Percentiles rank a stretch among this genome's conserved stretches.
phyloP scores from a whole-genome alignment of 1,284 basidiomycete species.

The Sanghuangporus baumii region DNA sequence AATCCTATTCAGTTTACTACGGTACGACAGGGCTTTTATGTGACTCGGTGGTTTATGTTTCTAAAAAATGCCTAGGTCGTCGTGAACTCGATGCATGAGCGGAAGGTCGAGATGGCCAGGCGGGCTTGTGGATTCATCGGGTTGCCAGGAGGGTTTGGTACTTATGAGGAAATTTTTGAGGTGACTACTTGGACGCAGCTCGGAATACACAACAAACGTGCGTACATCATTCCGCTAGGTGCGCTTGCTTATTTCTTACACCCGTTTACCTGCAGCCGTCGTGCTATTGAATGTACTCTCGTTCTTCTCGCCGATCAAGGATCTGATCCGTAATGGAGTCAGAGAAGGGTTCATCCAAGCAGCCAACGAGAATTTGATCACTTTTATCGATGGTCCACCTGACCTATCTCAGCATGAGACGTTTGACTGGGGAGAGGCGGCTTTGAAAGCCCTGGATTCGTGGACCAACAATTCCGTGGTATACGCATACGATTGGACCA shows the following conservation, averaged over 20 bases:
- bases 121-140: constrained; percentile 76
- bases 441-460: constrained; percentile 55
- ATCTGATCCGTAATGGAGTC: constrained; percentile 63
- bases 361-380: constrained; percentile 52
- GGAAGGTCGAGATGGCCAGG: constrained; percentile 85
- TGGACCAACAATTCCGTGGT: constrained; percentile 40
- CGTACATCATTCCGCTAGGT: constrained; percentile 23
- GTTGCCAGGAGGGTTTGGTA: constrained; percentile 88
- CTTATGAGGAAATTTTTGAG: constrained; percentile 90
- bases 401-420: constrained; percentile 47
- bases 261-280: constrained; percentile 46
- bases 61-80: constrained; percentile 42
- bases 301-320: constrained; percentile 77
- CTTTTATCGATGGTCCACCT: constrained; percentile 69
- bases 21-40: background rate
- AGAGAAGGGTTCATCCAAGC: constrained; percentile 72
- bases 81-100: constrained; percentile 87
- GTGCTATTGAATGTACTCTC: constrained; percentile 77
- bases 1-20: background rate
- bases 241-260: constrained; percentile 5
- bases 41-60: background rate
- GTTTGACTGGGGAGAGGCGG: constrained; percentile 76
- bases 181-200: constrained; percentile 90
- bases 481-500: constrained; percentile 17
- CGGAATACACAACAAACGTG: constrained; percentile 84